Percentiles rank a stretch among this genome's conserved stretches.
phyloP scores from a whole-genome alignment of 2,329 filamentous ascomycete species.

The Plenodomus tracheiphilus region DNA sequence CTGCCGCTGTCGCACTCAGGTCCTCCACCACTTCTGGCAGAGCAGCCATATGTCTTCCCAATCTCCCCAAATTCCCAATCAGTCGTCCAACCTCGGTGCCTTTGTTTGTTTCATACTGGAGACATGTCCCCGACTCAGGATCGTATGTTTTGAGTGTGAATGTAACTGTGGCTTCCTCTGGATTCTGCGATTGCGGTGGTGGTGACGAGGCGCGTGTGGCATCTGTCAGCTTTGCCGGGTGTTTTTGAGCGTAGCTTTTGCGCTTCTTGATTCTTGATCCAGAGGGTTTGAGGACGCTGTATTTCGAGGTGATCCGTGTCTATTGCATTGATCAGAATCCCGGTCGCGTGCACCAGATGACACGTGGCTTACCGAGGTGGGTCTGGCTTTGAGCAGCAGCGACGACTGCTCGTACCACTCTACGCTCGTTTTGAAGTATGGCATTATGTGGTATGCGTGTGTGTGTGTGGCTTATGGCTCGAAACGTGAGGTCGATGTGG shows the following conservation, averaged over 20 bases:
- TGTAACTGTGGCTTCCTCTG: slow-evolving; percentile 54
- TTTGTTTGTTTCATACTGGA: slow-evolving; percentile 92
- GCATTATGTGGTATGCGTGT: slow-evolving; percentile 59
- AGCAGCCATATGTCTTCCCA: slow-evolving; percentile 67
- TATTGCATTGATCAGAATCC: slow-evolving; percentile 44
- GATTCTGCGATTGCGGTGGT: slow-evolving; percentile 27
- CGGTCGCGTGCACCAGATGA: slow-evolving; percentile 10
- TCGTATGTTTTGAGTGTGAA: slow-evolving; percentile 91
- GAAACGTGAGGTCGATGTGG: background rate
- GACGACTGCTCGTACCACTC: slow-evolving; percentile 90
- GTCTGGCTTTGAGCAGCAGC: slow-evolving; percentile 82
- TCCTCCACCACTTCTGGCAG: slow-evolving; percentile 49
- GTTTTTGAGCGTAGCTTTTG: slow-evolving; percentile 36
- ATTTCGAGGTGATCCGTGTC: slow-evolving; percentile 92
- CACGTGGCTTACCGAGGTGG: slow-evolving; percentile 68
- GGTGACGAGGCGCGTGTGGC: slow-evolving; percentile 32
- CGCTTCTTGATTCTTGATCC: slow-evolving; percentile 39
- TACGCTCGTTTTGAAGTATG: slow-evolving; percentile 77
- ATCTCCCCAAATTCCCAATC: slow-evolving; percentile 72
- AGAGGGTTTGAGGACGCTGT: slow-evolving; percentile 65
- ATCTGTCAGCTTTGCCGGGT: slow-evolving; percentile 29
- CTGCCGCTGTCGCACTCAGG: slow-evolving; percentile 35
- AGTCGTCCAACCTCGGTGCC: slow-evolving; percentile 86
- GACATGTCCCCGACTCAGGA: slow-evolving; percentile 74
- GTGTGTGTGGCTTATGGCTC: slow-evolving; percentile 11